Evolutionary conservation across 805 yeast species (phyloP), one percentile per base, ranked within the genome.

Genomic region (Metschnikowia rubicola): DNA sequence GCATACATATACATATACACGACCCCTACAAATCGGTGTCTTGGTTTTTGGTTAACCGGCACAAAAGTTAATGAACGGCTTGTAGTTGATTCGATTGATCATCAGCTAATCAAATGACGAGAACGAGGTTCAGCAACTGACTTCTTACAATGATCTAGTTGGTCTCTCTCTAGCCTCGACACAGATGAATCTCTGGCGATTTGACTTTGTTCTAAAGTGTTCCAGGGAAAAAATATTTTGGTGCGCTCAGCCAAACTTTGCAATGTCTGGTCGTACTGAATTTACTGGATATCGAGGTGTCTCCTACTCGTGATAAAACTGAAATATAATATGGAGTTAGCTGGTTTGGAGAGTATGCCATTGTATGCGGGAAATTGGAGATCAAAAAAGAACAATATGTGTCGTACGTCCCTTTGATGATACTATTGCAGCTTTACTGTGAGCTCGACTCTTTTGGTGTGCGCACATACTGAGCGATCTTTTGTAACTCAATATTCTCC

Each of bases 21-120:
- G 47, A 44, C 47, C 47, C 30, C 40, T 38, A 8, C 30, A 40
- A 6, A 28, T 11, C 13, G 43, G 37, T 44, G 39, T 15, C 33
- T 19, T 29, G 44, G 30, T 33, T 31, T 35, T 35, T 13, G 28
- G 15, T 13, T 21, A 21, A 21, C 26, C 26, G 7, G 26, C 26
- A 21, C 26, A 4, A 21, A 21, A 21, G 26, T 21, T 21, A 21
- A 5, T 7, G 26, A 21, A 21, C 7, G 26, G 26, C 26, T 21
- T 21, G 26, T 21, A 8, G 26, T 9, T 15, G 34, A 8, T 13
- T 21, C 12, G 21, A 17, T 38, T 39, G 10, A 12, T 11, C n/a
- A 21, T 21, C 26, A 21, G 26, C 26, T 21, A 7, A 21, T 7
- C 7, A 21, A 21, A 21, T 21, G 2, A 21, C 26, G 26, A 7